phyloP scores from a whole-genome alignment of 2,329 filamentous ascomycete genomes.

The Cladosporium halotolerans region DNA sequence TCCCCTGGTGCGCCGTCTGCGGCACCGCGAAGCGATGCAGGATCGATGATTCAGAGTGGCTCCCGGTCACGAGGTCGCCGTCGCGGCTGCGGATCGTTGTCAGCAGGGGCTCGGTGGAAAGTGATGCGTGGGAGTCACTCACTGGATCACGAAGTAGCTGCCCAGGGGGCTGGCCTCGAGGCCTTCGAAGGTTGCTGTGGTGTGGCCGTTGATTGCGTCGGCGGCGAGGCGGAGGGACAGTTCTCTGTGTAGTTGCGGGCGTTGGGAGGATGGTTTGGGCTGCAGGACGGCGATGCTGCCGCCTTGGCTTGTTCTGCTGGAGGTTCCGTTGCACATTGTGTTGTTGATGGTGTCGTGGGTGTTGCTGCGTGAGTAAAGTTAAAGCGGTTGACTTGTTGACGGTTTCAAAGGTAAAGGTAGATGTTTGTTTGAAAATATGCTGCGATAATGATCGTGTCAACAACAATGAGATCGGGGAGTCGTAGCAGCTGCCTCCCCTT shows the following conservation, averaged over 20 bases:
- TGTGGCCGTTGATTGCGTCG: conserved; percentile 7
- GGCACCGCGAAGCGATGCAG: conserved; percentile 18
- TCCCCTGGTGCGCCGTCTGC: not conserved
- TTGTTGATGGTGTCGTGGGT: not conserved
- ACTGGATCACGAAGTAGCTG: conserved; percentile 21
- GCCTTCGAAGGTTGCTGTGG: conserved; percentile 21
- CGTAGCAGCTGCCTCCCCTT: too few species aligned
- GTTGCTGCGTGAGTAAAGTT: too few species aligned
- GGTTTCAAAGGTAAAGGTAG: too few species aligned
- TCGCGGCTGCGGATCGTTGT: conserved; percentile 16
- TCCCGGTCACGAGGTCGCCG: conserved; percentile 18
- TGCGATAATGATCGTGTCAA: too few species aligned
- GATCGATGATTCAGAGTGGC: conserved; percentile 5
- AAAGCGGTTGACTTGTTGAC: too few species aligned
- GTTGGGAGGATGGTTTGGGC: conserved; percentile 10
- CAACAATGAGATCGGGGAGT: too few species aligned
- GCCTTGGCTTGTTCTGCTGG: conserved; percentile 16
- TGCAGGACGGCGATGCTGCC: conserved; percentile 24
- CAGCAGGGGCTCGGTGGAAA: not conserved
- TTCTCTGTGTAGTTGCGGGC: conserved; percentile 14
- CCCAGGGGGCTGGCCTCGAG: conserved; percentile 3
- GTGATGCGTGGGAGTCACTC: not conserved
- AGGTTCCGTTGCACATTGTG: conserved; percentile 23
- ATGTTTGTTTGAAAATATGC: too few species aligned
- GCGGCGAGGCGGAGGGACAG: conserved; percentile 19